A percentile compares a stretch with the other conserved stretches of the same genome.
Evolutionary conservation across 306 rosid genomes (phyloP).

Genomic region (Glycine latifolia): DNA sequence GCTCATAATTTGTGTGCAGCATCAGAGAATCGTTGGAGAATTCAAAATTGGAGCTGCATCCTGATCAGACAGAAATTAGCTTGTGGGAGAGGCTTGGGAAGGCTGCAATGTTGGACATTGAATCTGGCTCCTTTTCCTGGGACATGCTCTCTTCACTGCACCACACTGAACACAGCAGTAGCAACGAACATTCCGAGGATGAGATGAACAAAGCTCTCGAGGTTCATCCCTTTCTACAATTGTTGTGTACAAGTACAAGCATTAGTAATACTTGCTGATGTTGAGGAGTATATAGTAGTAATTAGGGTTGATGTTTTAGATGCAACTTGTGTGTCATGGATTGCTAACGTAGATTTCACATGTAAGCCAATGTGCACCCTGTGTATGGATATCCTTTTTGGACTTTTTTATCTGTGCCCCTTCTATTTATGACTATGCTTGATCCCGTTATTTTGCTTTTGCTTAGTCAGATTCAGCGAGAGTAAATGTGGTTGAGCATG

Average conservation of each 20-base stretch:
- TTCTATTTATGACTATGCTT: conserved; percentile 15
- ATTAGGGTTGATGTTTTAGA: conserved; percentile 22
- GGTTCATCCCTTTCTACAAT: conserved; percentile 58
- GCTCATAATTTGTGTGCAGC: conserved; percentile 53
- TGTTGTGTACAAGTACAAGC: not conserved
- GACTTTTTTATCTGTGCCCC: not conserved
- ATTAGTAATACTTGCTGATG: not conserved
- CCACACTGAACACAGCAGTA: conserved; percentile 78
- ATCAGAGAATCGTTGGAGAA: conserved; percentile 56
- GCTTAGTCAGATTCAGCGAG: conserved; percentile 8
- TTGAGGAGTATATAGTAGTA: conserved; percentile 30
- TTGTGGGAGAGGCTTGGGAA: conserved; percentile 95
- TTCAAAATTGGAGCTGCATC: conserved; percentile 42
- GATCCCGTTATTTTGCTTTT: not conserved
- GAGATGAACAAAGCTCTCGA: conserved; percentile 85
- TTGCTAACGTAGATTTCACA: not conserved
- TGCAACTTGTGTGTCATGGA: not conserved
- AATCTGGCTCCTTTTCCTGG: conserved; percentile 80
- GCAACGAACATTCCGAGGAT: conserved; percentile 84
- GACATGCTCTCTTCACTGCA: conserved; percentile 80
- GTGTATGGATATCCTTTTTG: conserved; percentile 17
- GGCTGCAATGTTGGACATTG: conserved; percentile 80
- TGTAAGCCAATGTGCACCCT: conserved; percentile 8
- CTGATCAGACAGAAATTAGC: conserved; percentile 72
- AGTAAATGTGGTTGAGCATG: conserved; percentile 25